Base-by-base conservation (phyloP, 2,329 filamentous ascomycete species). In the Fusarium incarnatum region DNA sequence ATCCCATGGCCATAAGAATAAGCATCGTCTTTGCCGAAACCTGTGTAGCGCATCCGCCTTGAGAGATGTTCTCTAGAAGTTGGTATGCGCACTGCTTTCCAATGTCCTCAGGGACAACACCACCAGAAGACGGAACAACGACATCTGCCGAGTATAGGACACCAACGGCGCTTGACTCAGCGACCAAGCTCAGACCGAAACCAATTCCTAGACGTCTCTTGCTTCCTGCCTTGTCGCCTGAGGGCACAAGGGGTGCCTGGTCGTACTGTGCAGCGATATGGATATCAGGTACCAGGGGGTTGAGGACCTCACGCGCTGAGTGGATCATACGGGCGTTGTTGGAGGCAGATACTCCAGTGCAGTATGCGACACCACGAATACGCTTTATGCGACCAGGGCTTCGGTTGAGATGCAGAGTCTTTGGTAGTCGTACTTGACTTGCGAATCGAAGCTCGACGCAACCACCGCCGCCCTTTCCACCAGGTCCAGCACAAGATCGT, bases 311-410 rank as follows among this genome's bases (percentile, higher is more conserved):
- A 73, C 95, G 87, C 13, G 94, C 94, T 4, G 92, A 89, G 76
- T 97, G 93, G 76, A 98, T 99, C 92, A 98, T 97, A 70, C 96
- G 88, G 67, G 92, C 93, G 78, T 98, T 99, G 79, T 98, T 98
- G 52, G 92, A 94, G 0, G 93, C 95, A 13, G 93, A 92, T 1
- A 98, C 94, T 48, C 97, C 96, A 1, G 93, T 94, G 58, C 92
- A 92, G 81, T 98, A 99, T 49, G 96, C 94, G 45, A 99, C 96
- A 63, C 96, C 96, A 60, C 95, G 88, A 71, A 99, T 92, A 73
- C 90, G 89, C 86, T 94, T 95, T 75, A 99, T 91, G 59, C 93
- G 86, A 10, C 96, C 96, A 0, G 94, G 89, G 68, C 89, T 92
- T 73, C 97, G 86, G 78, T 91, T 87, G 58, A 98, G 82, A 80